These are phyloP conservation scores for Fraxinus excelsior DNA, from an alignment of 257 asterid species.

Conservation along the genomic window DNA sequence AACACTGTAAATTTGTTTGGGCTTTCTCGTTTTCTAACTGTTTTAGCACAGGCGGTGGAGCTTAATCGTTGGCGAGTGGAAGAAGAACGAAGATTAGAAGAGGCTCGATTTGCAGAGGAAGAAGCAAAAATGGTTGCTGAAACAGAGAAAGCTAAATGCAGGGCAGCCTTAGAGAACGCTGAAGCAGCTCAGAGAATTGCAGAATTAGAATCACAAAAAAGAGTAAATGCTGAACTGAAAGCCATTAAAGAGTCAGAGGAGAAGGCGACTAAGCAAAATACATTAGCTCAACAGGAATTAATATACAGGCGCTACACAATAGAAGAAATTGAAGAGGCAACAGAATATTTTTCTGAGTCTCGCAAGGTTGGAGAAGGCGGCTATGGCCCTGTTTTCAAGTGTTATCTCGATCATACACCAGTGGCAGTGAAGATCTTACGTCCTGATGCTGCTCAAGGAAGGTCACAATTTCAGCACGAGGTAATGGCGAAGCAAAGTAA, in stretches of 20 bases:
- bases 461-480: constrained; percentile 85
- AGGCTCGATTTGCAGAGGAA: constrained; percentile 49
- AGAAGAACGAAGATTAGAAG: constrained; percentile 69
- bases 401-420: constrained; percentile 75
- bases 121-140: constrained; percentile 36
- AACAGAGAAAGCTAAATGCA: constrained; percentile 39
- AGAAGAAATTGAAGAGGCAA: constrained; percentile 87
- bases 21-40: neutral
- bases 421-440: constrained; percentile 87
- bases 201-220: constrained; percentile 43
- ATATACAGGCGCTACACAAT: constrained; percentile 65
- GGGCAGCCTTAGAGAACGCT: constrained; percentile 38
- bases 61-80: constrained; percentile 72
- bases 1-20: neutral
- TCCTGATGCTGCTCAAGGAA: constrained; percentile 90
- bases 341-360: constrained; percentile 47
- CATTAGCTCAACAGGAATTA: constrained; percentile 13
- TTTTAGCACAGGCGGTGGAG: constrained; percentile 59
- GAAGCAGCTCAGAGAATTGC: constrained; percentile 52
- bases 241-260: constrained; percentile 39
- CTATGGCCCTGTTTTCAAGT: constrained; percentile 87
- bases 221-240: constrained; percentile 46
- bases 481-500: constrained; percentile 30
- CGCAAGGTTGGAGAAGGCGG: constrained; percentile 93
- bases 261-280: constrained; percentile 13